Base-by-base conservation (phyloP, 1,284 basidiomycete species). In the Vanrija humicola region DNA sequence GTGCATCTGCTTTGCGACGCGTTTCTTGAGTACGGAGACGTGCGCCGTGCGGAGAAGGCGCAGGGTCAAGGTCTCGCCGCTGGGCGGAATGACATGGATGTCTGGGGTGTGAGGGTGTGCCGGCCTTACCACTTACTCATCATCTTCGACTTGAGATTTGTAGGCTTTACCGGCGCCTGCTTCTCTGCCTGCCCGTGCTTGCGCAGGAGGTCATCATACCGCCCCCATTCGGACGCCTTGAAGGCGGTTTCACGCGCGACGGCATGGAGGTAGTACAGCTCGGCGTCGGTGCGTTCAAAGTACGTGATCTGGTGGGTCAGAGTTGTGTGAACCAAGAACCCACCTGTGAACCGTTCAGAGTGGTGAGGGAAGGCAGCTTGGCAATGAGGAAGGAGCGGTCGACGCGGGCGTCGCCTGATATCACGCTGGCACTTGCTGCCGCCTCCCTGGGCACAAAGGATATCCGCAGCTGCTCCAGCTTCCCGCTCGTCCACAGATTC, bases 231-330 rank as follows among this genome's bases (percentile, higher is more conserved):
- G 5, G 49, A 16, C 6, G 54, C 39, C 12, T 53, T 48, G 3
- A 48, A 25, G 8, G 10, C 45, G 2, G 55, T 16, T 3, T 56
- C 44, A 19, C 77, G 59, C 86, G 78, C 65, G 78, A 80, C 38
- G 25, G 54, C 54, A n/a, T 85, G 85, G 50, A 94, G 78, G 74
- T 93, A 95, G 69, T 87, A 89, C 42, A 90, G 74, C 75, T 97
- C 93, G 48, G 87, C 85, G 66, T 97, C 94, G n/a, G 76, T 79
- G 38, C 94, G 81, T 70, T 95, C 91, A 58, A 82, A 83, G 8
- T 73, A 54, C 5, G 85, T 82, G 50, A 94, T 82, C 86, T 90
- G 66, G 23, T 26, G n/a, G 55, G 71, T 64, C 42, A 84, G 82
- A 25, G 85, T 86, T 15, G 14, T 12, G 12, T 5, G 10, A 34